phyloP scores from a whole-genome alignment of 768 basidiomycete genomes.

The Leccinum longicurvipes region DNA sequence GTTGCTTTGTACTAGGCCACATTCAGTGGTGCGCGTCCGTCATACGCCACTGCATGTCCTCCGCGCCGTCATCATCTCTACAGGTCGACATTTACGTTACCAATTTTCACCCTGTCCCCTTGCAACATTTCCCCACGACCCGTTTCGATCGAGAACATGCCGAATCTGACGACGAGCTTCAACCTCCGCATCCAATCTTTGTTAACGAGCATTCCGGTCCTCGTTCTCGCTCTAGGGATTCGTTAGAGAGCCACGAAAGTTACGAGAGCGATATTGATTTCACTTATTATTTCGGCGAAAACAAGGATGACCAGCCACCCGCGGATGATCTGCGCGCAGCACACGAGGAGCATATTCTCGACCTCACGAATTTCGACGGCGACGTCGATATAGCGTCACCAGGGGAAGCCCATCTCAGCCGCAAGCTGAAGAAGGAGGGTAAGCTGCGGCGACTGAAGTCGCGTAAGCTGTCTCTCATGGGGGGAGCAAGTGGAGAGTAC shows the following conservation, averaged over 20 bases:
- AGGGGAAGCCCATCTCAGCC: constrained; percentile 53
- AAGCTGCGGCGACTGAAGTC: constrained; percentile 51
- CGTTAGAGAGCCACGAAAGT: constrained; percentile 32
- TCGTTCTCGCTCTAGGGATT: constrained; percentile 21
- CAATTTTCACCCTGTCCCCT: constrained; percentile 40
- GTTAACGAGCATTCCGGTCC: constrained; percentile 5
- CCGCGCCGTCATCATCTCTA: constrained; percentile 46
- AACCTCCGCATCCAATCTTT: constrained; percentile 36
- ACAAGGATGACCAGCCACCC: constrained; percentile 28
- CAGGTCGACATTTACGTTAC: constrained; percentile 77
- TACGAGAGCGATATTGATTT: constrained; percentile 38
- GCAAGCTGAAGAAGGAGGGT: constrained; percentile 56
- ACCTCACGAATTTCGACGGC: constrained; percentile 77
- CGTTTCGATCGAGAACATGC: constrained; percentile 5
- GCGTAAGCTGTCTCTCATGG: constrained; percentile 23
- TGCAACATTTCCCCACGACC: background rate
- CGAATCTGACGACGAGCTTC: constrained; percentile 24
- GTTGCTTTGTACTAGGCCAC: constrained; percentile 45
- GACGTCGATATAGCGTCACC: constrained; percentile 59
- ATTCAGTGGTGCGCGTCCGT: constrained; percentile 73
- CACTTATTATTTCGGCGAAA: constrained; percentile 40
- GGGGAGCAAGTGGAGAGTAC: constrained; percentile 12
- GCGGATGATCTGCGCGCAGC: constrained; percentile 33
- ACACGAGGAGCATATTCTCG: constrained; percentile 52
- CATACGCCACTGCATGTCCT: constrained; percentile 57